Base-by-base conservation (phyloP, 2,329 filamentous ascomycete genomes). In the Talaromyces sp. region DNA sequence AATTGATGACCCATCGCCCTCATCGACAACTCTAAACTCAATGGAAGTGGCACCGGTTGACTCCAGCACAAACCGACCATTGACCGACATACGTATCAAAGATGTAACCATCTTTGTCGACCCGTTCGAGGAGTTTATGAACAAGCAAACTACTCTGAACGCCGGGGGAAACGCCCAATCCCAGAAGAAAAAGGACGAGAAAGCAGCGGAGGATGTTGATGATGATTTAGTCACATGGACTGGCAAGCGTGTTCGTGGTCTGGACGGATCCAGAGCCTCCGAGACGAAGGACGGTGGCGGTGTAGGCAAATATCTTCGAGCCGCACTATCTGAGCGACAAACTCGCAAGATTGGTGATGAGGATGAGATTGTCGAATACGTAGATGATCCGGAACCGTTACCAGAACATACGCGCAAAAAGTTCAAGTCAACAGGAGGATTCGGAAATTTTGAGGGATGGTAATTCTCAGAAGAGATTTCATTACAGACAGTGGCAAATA, bases 401-500 rank as follows among this genome's bases (percentile, higher is more conserved):
- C 71, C 71, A 22, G 85, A 90, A 65, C 90, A 89, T 17, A 83
- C 80, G 3, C 86, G 84, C 73, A 97, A 97, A 76, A 97, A 96
- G 77, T 74, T 79, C 2, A 94, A 89, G 70, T 80, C 57, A 15
- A 78, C 22, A 72, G 69, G 40, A 28, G 69, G 2, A 0, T 99
- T 97, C 79, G 92, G 93, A 2, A 96, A 97, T 73, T 99, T 99
- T 72, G 92, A 96, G 74, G 83, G 78, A 37, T 99, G 94, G 93
- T 97, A 54, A 33, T 37, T 35, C 4, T 33, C 28, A 48, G 9
- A 33, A 48, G 25, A 21, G 5, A 33, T 48, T 21, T 25, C 17
- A 48, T 22, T 17, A 45, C 22, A 33, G n/a, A 13, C 28, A 19
- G 28, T 8, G 28, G 33, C 5, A 21, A 28, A 33, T 48, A 1